Conservation (phyloP, 768 basidiomycete genomes). For the Hygrocybe coccinea region DNA sequence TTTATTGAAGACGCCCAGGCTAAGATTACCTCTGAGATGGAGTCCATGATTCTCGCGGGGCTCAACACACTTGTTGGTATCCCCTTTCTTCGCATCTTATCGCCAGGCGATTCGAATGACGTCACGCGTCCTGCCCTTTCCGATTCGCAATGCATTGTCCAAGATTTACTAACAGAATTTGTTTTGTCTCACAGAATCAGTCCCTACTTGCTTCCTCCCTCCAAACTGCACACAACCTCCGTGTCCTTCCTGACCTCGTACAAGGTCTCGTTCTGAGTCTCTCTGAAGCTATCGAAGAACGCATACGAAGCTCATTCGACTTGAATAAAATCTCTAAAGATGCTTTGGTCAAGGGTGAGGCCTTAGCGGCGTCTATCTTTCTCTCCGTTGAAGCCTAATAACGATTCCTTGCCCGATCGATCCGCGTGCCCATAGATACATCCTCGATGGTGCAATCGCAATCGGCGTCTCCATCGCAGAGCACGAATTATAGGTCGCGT, state of each 20-base stretch:
- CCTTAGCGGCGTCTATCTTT: constrained; percentile 1
- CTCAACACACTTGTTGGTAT: constrained; percentile 65
- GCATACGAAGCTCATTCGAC: constrained; percentile 83
- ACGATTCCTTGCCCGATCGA: constrained; percentile 1
- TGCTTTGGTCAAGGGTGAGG: constrained; percentile 68
- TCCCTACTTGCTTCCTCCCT: constrained; percentile 86
- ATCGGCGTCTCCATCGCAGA: constrained; percentile 25
- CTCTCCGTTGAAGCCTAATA: constrained; percentile 12
- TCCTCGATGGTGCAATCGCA: constrained; percentile 27
- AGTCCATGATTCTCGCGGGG: constrained; percentile 80
- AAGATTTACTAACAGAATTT: background rate
- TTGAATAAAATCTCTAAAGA: constrained; percentile 82
- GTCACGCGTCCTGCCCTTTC: background rate
- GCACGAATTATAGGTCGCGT: constrained; percentile 71
- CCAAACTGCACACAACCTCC: constrained; percentile 92
- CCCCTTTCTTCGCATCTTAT: background rate
- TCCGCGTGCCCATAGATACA: constrained; percentile 13
- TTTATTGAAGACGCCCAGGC: constrained; percentile 67
- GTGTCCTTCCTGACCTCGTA: constrained; percentile 78
- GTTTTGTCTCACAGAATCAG: constrained; percentile 63
- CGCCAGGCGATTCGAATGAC: background rate
- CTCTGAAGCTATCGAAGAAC: constrained; percentile 74
- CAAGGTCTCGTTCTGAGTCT: constrained; percentile 73
- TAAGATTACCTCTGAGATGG: constrained; percentile 81
- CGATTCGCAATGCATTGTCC: background rate